phyloP scores from a whole-genome alignment of 148 eudicot genomes.

The Polygonum aviculare region DNA sequence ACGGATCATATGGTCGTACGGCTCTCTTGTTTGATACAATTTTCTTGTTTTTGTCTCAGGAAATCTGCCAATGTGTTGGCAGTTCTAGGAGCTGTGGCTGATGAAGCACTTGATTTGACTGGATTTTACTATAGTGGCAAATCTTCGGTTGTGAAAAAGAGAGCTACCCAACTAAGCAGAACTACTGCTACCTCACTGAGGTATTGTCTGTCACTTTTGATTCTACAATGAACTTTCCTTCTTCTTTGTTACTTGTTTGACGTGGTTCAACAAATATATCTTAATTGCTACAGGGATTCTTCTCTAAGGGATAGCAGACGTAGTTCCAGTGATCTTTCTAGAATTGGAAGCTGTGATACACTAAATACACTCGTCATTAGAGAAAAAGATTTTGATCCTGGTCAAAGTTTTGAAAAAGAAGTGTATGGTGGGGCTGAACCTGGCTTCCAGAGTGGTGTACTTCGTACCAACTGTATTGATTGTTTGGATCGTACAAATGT shows the following conservation, averaged over 20 bases:
- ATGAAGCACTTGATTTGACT: slow-evolving; percentile 88
- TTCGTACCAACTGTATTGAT: slow-evolving; percentile 96
- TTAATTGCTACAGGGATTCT: slow-evolving; percentile 43
- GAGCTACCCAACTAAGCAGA: slow-evolving; percentile 49
- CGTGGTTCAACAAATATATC: slow-evolving; percentile 7
- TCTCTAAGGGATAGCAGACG: slow-evolving; percentile 62
- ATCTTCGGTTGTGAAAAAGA: slow-evolving; percentile 49
- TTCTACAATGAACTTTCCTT: background rate
- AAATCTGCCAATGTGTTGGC: slow-evolving; percentile 94
- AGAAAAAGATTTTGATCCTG: slow-evolving; percentile 38
- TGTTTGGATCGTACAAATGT: slow-evolving; percentile 98
- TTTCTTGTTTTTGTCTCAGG: slow-evolving; percentile 40
- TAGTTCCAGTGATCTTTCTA: slow-evolving; percentile 52
- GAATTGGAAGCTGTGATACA: slow-evolving; percentile 49
- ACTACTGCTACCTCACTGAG: slow-evolving; percentile 52
- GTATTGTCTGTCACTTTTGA: slow-evolving; percentile 24
- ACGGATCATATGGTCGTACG: background rate
- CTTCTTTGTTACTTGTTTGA: background rate
- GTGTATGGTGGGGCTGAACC: slow-evolving; percentile 36
- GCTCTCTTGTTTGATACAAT: slow-evolving; percentile 16
- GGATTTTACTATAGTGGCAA: slow-evolving; percentile 95
- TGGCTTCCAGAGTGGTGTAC: slow-evolving; percentile 74
- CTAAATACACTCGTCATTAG: slow-evolving; percentile 30
- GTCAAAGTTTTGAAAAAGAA: slow-evolving; percentile 29
- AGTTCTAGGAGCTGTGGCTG: slow-evolving; percentile 84